Evolutionary conservation across 139 green algal species (phyloP).

Genomic region (Zygnema circumcarinatum): DNA sequence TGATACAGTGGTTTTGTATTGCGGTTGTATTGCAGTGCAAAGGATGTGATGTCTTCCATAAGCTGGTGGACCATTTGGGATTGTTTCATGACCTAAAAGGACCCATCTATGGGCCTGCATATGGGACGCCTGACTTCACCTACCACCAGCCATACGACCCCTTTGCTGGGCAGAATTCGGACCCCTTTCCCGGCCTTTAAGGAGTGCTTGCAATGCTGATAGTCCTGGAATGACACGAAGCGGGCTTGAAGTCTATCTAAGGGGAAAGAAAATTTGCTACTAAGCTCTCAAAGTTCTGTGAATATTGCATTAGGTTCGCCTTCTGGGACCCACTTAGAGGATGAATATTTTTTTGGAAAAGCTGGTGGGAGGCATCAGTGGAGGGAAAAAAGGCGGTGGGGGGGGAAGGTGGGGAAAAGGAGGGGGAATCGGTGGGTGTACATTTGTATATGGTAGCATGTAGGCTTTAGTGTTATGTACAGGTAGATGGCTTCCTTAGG

Average conservation of each 20-base stretch:
- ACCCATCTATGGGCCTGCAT: constrained; percentile 38
- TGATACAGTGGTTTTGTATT: too few species aligned
- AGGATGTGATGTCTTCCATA: constrained; percentile 69
- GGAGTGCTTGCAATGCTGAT: neutral
- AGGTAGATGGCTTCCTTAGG: too few species aligned
- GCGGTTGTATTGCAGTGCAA: too few species aligned
- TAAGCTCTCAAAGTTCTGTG: constrained; percentile 6
- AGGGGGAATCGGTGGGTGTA: too few species aligned
- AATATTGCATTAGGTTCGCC: too few species aligned
- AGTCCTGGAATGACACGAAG: neutral
- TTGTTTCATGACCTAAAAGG: constrained; percentile 71
- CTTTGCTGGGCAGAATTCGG: neutral
- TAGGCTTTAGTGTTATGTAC: too few species aligned
- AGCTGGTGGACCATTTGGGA: constrained; percentile 72
- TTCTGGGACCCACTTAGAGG: too few species aligned
- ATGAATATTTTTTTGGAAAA: too few species aligned
- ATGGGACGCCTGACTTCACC: neutral
- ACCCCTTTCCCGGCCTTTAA: neutral
- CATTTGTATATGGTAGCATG: too few species aligned
- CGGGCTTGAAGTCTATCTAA: neutral
- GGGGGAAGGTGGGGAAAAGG: constrained; percentile 5
- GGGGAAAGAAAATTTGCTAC: neutral
- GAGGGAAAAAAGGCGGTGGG: constrained; percentile 6
- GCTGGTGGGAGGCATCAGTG: too few species aligned
- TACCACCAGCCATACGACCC: constrained; percentile 28